phyloP scores from a whole-genome alignment of 2,329 filamentous ascomycete species.

The Paraphaeosphaeria minitans region DNA sequence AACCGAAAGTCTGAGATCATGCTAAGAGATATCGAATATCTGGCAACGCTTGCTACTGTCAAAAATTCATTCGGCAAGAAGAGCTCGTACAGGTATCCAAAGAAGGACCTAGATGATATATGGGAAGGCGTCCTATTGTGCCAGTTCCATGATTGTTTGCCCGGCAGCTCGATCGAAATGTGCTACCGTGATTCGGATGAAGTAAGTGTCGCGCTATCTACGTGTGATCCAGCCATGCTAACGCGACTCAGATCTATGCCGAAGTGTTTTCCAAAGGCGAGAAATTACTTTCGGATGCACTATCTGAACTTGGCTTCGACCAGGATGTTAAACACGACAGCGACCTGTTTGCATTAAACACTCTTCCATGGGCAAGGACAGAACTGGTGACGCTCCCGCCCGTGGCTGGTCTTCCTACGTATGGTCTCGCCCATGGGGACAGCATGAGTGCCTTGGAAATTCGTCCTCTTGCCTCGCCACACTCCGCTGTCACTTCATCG shows the following conservation, averaged over 20 bases:
- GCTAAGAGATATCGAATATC: slow-evolving; percentile 83
- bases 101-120: slow-evolving; percentile 90
- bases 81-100: slow-evolving; percentile 80
- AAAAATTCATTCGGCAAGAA: slow-evolving; percentile 58
- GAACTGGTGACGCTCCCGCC: slow-evolving; percentile 70
- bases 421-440: slow-evolving; percentile 52
- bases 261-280: slow-evolving; percentile 79
- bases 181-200: slow-evolving; percentile 95
- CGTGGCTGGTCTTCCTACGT: slow-evolving; percentile 32
- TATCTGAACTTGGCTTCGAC: slow-evolving; percentile 68
- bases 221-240: slow-evolving; percentile 17
- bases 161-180: slow-evolving; percentile 95
- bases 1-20: slow-evolving; percentile 86
- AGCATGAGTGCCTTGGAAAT: slow-evolving; percentile 51
- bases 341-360: slow-evolving; percentile 74
- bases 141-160: slow-evolving; percentile 97
- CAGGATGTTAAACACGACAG: slow-evolving; percentile 51
- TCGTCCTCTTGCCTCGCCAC: slow-evolving; percentile 31
- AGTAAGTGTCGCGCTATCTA: slow-evolving; percentile 38
- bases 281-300: slow-evolving; percentile 71
- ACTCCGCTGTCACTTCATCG: slow-evolving; percentile 45
- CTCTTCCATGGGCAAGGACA: slow-evolving; percentile 81
- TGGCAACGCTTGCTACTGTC: slow-evolving; percentile 84
- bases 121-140: slow-evolving; percentile 93
- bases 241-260: slow-evolving; percentile 66